Conservation (phyloP, 83 land plant species). For the Isoetes engelmannii region DNA sequence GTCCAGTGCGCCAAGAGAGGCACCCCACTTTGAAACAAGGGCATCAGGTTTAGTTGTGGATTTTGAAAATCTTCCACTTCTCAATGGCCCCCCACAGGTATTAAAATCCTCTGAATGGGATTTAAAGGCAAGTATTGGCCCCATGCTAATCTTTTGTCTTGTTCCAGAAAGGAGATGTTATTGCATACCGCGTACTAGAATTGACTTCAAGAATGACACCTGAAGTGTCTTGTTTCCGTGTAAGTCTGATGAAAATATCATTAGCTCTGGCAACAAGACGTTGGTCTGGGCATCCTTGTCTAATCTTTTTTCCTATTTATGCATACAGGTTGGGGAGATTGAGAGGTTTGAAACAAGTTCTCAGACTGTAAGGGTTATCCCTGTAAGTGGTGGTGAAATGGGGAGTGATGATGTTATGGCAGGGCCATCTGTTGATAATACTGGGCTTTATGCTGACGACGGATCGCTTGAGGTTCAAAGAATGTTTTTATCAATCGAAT, state of each 20-base stretch:
- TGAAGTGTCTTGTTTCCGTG: constrained; percentile 64
- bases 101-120: neutral
- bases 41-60: constrained; percentile 18
- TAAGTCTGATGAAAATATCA: constrained; percentile 11
- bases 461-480: too few species aligned
- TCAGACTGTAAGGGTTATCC: too few species aligned
- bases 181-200: constrained; percentile 87
- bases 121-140: neutral
- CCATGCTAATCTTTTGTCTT: neutral
- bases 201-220: constrained; percentile 74
- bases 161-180: constrained; percentile 67
- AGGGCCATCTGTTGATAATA: too few species aligned
- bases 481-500: too few species aligned
- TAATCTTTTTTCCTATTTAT: too few species aligned
- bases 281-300: too few species aligned
- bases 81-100: constrained; percentile 54
- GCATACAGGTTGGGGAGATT: too few species aligned
- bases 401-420: too few species aligned
- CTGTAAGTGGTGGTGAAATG: too few species aligned
- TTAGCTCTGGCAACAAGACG: too few species aligned
- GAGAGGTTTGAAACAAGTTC: too few species aligned
- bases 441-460: too few species aligned
- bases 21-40: constrained; percentile 10
- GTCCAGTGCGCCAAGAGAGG: neutral
- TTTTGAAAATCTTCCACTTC: constrained; percentile 46